Evolutionary conservation across 495 filamentous ascomycete species (phyloP).

Genomic region (Penicillium odoratum): DNA sequence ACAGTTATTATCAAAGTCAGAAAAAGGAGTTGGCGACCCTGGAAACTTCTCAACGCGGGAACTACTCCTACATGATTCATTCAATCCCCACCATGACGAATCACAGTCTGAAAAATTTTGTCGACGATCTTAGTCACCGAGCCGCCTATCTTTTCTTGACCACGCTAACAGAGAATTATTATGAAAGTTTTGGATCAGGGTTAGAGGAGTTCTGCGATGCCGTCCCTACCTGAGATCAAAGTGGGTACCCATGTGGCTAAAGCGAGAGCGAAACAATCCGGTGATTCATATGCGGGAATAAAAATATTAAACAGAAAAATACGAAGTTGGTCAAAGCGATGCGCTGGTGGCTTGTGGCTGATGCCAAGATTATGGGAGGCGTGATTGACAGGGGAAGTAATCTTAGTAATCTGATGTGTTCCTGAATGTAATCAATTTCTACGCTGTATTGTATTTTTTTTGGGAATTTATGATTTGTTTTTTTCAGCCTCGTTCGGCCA

Average conservation of each 20-base stretch:
- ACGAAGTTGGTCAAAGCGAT: not conserved
- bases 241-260: not conserved
- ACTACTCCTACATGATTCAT: slow-evolving; percentile 5
- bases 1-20: not conserved
- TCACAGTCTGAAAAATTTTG: not conserved
- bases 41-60: not conserved
- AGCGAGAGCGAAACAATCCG: not conserved
- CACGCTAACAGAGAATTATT: not conserved
- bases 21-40: not conserved
- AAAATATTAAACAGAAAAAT: not conserved
- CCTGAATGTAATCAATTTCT: not conserved
- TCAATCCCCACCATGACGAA: slow-evolving; percentile 5
- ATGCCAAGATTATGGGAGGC: not conserved
- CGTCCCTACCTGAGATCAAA: not conserved
- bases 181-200: not conserved
- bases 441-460: not conserved
- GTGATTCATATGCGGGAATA: not conserved
- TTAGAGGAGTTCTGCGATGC: not conserved
- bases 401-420: not conserved
- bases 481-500: slow-evolving; percentile 1
- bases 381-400: not conserved
- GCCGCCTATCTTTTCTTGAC: slow-evolving; percentile 3
- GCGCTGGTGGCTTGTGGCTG: not conserved
- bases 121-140: not conserved
- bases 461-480: not conserved